Percentiles rank a stretch among this genome's conserved stretches.
These are phyloP conservation scores for Curvularia eragrostidis DNA, from an alignment of 2,329 filamentous ascomycete species.

Conservation along the genomic window DNA sequence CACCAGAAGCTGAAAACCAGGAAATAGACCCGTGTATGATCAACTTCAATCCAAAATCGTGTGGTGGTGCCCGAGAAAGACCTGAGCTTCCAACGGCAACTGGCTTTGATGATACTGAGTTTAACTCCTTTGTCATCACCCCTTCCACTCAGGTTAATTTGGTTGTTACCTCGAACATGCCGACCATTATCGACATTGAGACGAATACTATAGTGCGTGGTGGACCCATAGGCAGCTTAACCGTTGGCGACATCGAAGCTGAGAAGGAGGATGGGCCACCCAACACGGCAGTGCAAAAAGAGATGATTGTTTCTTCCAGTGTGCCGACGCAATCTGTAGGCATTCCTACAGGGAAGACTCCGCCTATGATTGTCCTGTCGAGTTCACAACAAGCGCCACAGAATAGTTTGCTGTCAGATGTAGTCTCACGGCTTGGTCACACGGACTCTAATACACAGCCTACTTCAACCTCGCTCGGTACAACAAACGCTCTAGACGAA, in stretches of 20 bases:
- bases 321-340: neutral
- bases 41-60: slow-evolving; percentile 1
- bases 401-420: slow-evolving; percentile 24
- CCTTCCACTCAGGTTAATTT: slow-evolving; percentile 10
- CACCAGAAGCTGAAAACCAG: neutral
- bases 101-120: slow-evolving; percentile 18
- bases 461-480: slow-evolving; percentile 1
- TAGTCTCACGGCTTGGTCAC: slow-evolving; percentile 27
- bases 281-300: neutral
- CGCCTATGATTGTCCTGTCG: neutral
- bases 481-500: neutral
- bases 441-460: slow-evolving; percentile 16
- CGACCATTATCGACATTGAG: slow-evolving; percentile 25
- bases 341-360: neutral
- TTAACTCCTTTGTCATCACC: slow-evolving; percentile 2
- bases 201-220: slow-evolving; percentile 15
- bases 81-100: slow-evolving; percentile 20
- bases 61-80: neutral
- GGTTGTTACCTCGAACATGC: slow-evolving; percentile 24
- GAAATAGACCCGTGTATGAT: slow-evolving; percentile 3
- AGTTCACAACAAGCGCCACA: slow-evolving; percentile 11
- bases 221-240: neutral
- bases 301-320: neutral
- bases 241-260: neutral
- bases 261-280: neutral